These are phyloP conservation scores for Aspergillus persii DNA, from an alignment of 2,329 filamentous ascomycete species.

Conservation along the genomic window DNA sequence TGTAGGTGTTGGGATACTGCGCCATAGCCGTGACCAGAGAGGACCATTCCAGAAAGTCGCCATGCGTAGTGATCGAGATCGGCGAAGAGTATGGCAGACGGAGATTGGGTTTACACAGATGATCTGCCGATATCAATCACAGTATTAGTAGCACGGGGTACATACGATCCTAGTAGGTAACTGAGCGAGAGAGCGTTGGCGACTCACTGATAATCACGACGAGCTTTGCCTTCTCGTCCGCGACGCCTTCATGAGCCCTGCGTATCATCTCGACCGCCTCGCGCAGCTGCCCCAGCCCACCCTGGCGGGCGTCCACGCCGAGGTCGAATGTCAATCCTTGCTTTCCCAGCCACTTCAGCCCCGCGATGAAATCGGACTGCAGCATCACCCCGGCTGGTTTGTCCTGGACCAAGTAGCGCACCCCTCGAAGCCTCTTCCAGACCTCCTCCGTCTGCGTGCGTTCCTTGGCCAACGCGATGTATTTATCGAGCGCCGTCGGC, in stretches of 20 bases:
- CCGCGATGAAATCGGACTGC: conserved; percentile 61
- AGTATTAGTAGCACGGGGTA: conserved; percentile 2
- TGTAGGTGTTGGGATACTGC: conserved; percentile 65
- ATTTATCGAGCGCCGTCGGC: conserved; percentile 58
- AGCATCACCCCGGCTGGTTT: conserved; percentile 67
- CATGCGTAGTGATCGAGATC: conserved; percentile 41
- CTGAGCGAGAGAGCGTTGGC: neutral
- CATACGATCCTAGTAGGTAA: too few species aligned
- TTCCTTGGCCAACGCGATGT: conserved; percentile 61
- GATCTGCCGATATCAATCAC: conserved; percentile 54
- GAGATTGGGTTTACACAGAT: conserved; percentile 85
- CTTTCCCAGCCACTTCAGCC: conserved; percentile 63
- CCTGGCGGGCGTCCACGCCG: conserved; percentile 75
- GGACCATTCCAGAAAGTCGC: conserved; percentile 67
- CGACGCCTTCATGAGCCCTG: conserved; percentile 61
- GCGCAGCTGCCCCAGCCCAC: conserved; percentile 70
- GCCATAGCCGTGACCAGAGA: conserved; percentile 66
- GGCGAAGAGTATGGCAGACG: conserved; percentile 53
- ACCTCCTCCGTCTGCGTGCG: conserved; percentile 55
- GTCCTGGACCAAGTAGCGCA: conserved; percentile 80
- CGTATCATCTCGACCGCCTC: conserved; percentile 70
- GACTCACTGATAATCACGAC: conserved; percentile 62
- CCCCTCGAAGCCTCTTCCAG: conserved; percentile 71
- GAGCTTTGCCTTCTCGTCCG: conserved; percentile 52
- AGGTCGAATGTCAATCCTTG: conserved; percentile 73